A percentile compares a stretch with the other conserved stretches of the same genome.
Conservation (phyloP, 2,329 filamentous ascomycete species). For the Cordyceps pruinosa region DNA sequence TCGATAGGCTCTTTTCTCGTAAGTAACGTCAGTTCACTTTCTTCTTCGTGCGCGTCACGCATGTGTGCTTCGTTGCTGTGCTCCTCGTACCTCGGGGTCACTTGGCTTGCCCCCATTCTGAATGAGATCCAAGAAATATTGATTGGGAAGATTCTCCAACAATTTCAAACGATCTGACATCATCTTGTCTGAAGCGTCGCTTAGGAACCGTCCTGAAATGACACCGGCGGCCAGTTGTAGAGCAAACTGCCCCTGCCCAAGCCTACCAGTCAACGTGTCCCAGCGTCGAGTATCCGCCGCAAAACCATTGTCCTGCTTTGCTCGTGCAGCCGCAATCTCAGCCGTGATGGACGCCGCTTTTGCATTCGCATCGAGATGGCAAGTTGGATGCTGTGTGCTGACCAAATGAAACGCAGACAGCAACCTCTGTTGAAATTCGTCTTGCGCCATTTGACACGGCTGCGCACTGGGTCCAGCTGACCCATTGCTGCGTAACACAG, state of each 20-base stretch:
- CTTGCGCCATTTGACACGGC: neutral
- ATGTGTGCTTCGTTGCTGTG: neutral
- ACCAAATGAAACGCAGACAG: neutral
- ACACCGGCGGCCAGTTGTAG: constrained; percentile 22
- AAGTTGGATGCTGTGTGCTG: neutral
- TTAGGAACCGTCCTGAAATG: constrained; percentile 23
- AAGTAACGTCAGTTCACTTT: constrained; percentile 1
- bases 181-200: constrained; percentile 19
- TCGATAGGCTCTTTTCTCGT: constrained; percentile 26
- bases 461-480: neutral
- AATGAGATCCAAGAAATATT: constrained; percentile 21
- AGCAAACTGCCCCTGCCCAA: constrained; percentile 25
- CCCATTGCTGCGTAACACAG: constrained; percentile 12
- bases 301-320: constrained; percentile 21
- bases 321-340: constrained; percentile 21
- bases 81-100: constrained; percentile 29
- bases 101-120: constrained; percentile 15
- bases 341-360: neutral
- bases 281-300: constrained; percentile 29
- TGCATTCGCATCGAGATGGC: neutral
- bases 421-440: neutral
- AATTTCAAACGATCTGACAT: constrained; percentile 21
- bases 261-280: constrained; percentile 24
- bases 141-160: constrained; percentile 21
- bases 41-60: neutral